Evolutionary conservation across 1,284 basidiomycete genomes (phyloP).

Genomic region (Porogramme epimiltina): DNA sequence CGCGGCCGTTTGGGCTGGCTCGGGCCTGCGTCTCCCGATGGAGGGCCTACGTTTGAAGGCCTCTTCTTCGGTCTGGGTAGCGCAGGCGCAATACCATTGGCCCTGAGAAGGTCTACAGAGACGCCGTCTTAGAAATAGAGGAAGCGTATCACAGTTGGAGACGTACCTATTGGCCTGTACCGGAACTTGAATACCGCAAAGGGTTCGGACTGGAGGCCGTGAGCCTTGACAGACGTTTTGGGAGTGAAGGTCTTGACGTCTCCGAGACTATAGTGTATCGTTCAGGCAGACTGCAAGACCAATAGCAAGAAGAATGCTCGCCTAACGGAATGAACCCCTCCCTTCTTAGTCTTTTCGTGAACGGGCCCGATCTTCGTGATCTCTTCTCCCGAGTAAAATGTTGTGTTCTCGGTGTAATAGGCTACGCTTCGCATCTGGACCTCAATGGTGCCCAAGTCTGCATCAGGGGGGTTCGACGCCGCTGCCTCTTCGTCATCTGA

Average conservation of each 20-base stretch:
- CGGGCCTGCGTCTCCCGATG: not conserved
- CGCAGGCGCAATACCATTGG: conserved; percentile 3
- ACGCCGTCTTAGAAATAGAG: not conserved
- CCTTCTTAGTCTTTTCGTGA: conserved; percentile 22
- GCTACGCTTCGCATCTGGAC: conserved; percentile 3
- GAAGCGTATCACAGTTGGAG: no score
- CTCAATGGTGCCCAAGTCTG: not conserved
- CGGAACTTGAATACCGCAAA: conserved; percentile 13
- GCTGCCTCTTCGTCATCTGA: conserved; percentile 3
- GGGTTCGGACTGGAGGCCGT: not conserved
- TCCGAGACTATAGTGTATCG: not conserved
- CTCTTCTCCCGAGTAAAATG: not conserved
- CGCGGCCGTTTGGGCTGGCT: conserved; percentile 6
- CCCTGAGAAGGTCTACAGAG: conserved; percentile 3
- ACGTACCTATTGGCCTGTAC: conserved; percentile 16
- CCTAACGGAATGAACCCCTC: conserved; percentile 18
- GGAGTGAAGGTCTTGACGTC: not conserved
- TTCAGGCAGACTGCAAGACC: not conserved
- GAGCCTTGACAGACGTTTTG: not conserved
- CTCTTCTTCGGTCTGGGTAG: not conserved
- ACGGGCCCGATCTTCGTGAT: conserved; percentile 8
- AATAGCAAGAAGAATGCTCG: not conserved
- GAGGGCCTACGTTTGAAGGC: not conserved
- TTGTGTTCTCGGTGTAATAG: not conserved
- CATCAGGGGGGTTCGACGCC: not conserved